Percentiles rank a stretch among this genome's conserved stretches.
Evolutionary conservation across 257 asterid species (phyloP).

Genomic region (Fraxinus anomala): DNA sequence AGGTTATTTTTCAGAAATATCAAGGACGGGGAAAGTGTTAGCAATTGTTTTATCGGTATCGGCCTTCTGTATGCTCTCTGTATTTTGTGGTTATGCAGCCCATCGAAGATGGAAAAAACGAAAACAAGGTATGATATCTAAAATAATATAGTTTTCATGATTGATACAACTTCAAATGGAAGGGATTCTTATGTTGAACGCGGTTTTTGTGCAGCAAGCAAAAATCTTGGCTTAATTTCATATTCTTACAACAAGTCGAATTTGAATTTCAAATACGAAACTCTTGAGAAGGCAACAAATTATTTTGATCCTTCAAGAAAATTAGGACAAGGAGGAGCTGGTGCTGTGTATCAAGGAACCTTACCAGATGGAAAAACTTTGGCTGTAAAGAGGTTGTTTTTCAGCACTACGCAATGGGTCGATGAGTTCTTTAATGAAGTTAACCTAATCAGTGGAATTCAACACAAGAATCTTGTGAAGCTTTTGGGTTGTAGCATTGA

Average conservation of each 20-base stretch:
- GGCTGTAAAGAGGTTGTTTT: conserved; percentile 84
- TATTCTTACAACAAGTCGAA: conserved; percentile 65
- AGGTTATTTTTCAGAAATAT: conserved; percentile 39
- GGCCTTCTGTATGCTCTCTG: conserved; percentile 65
- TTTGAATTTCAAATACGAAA: conserved; percentile 77
- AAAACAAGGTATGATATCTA: conserved; percentile 54
- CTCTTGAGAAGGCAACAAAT: conserved; percentile 82
- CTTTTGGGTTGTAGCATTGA: conserved; percentile 94
- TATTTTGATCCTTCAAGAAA: conserved; percentile 62
- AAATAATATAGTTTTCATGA: neutral
- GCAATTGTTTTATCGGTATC: conserved; percentile 57
- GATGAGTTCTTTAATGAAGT: conserved; percentile 95
- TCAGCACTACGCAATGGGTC: conserved; percentile 88
- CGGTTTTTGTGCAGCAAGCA: conserved; percentile 47
- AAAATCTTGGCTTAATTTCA: conserved; percentile 67
- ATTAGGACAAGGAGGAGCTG: conserved; percentile 93
- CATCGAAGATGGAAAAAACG: conserved; percentile 45
- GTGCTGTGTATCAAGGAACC: conserved; percentile 73
- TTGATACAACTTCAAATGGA: neutral
- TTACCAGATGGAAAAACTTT: conserved; percentile 61
- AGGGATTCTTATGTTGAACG: neutral
- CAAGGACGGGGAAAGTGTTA: conserved; percentile 46
- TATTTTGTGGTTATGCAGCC: conserved; percentile 49
- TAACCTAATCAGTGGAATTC: conserved; percentile 73
- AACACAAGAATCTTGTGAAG: conserved; percentile 91